These are phyloP conservation scores for Ettlia oleoabundans DNA, from an alignment of 139 green algal species.

Conservation along the genomic window DNA sequence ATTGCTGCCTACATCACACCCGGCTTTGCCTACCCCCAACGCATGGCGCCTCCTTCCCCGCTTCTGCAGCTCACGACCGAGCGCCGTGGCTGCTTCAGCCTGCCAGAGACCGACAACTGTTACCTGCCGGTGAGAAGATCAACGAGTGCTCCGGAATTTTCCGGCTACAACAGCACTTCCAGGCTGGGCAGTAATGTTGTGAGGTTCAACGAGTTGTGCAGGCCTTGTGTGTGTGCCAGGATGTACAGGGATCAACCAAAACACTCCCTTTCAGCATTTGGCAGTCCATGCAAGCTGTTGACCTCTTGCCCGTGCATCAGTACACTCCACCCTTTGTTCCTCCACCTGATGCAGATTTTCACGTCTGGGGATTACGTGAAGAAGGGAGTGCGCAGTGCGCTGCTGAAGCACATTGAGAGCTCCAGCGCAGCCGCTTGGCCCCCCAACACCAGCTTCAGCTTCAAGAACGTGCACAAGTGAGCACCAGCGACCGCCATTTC, in stretches of 20 bases:
- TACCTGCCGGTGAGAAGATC: constrained; percentile 30
- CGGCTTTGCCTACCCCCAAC: too few species aligned
- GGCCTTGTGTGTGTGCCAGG: not conserved
- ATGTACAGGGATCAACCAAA: not conserved
- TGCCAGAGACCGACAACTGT: constrained; percentile 5
- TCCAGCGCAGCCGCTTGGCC: not conserved
- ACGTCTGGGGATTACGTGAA: not conserved
- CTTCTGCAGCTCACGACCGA: constrained; percentile 8
- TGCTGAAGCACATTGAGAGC: constrained; percentile 10
- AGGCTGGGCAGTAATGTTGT: too few species aligned
- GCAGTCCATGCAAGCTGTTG: not conserved
- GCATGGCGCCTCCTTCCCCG: not conserved
- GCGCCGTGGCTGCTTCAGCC: constrained; percentile 14
- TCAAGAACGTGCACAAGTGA: constrained; percentile 4
- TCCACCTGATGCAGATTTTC: not conserved
- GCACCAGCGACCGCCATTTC: not conserved
- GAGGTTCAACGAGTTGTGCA: not conserved
- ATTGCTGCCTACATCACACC: too few species aligned
- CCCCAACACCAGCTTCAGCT: not conserved
- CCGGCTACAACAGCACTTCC: not conserved
- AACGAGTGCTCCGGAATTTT: too few species aligned
- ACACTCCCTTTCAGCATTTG: not conserved
- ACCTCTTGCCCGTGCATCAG: too few species aligned
- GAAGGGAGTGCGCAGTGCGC: not conserved
- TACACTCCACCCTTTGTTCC: not conserved